A percentile compares a stretch with the other conserved stretches of the same genome.
phyloP scores from a whole-genome alignment of 2,329 filamentous ascomycete species.

The Neonectria neomacrospora region DNA sequence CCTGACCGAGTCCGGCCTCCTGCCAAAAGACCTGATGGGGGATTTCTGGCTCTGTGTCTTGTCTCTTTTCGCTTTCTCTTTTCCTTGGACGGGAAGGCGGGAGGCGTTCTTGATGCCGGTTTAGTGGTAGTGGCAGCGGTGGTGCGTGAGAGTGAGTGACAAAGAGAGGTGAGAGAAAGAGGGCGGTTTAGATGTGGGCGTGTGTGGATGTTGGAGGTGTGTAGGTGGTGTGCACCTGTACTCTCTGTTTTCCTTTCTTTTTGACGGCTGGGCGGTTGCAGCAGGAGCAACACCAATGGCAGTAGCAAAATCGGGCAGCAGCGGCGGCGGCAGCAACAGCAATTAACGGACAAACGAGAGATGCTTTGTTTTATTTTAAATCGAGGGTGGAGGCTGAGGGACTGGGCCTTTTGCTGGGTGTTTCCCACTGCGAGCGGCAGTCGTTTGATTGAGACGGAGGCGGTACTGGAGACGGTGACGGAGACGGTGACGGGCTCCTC shows the following conservation, averaged over 20 bases:
- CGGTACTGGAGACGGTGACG: background rate
- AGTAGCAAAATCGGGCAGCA: background rate
- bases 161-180: background rate
- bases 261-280: conserved; percentile 10
- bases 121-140: conserved; percentile 12
- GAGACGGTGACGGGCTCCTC: background rate
- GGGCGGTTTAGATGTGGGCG: background rate
- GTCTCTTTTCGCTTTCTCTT: conserved; percentile 3
- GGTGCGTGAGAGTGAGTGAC: background rate
- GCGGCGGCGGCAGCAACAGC: background rate
- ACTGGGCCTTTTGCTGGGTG: background rate
- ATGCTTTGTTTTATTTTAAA: background rate
- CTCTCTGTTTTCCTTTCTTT: background rate
- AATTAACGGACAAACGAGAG: conserved; percentile 2
- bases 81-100: conserved; percentile 21
- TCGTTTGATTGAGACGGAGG: conserved; percentile 3
- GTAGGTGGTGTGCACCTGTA: conserved; percentile 4
- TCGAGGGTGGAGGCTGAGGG: background rate
- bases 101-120: conserved; percentile 9
- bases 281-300: background rate
- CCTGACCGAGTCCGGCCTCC: conserved; percentile 20
- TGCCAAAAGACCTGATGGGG: conserved; percentile 8
- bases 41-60: conserved; percentile 3
- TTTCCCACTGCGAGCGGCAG: background rate
- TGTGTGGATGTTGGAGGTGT: conserved; percentile 11